Conservation (phyloP, 331 rosid genomes). For the Stylosanthes scabra region DNA sequence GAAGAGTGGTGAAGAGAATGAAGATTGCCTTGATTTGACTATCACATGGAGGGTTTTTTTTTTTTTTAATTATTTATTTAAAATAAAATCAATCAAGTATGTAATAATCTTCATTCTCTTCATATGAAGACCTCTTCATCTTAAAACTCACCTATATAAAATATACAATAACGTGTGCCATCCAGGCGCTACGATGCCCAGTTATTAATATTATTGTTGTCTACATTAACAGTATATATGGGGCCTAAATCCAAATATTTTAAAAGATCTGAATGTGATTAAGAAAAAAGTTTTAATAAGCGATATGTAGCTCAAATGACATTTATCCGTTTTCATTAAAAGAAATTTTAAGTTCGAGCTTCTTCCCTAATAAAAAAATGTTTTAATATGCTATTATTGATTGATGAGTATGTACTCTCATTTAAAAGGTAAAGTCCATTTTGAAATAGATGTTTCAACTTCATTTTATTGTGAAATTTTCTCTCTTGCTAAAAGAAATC, state of each 20-base stretch:
- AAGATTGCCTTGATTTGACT: too few species aligned
- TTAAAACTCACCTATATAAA: too few species aligned
- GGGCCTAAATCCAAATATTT: not conserved
- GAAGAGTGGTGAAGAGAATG: too few species aligned
- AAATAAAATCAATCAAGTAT: too few species aligned
- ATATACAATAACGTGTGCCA: not conserved
- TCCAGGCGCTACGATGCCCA: not conserved
- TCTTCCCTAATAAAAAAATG: not conserved
- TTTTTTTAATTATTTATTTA: too few species aligned
- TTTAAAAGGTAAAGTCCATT: conserved; percentile 29
- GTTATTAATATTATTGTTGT: not conserved
- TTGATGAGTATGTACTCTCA: conserved; percentile 15
- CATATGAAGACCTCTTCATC: too few species aligned
- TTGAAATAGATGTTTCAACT: not conserved
- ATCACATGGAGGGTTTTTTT: too few species aligned
- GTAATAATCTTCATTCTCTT: too few species aligned
- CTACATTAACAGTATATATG: not conserved
- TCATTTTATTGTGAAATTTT: conserved; percentile 23
- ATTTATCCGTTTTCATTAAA: too few species aligned
- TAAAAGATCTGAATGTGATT: not conserved
- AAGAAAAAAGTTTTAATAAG: not conserved
- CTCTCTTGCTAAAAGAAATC: conserved; percentile 22
- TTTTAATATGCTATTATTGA: conserved; percentile 18
- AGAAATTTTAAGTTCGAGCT: too few species aligned
- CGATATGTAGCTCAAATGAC: too few species aligned